These are phyloP conservation scores for Botrytis aclada DNA, from an alignment of 2,329 filamentous ascomycete genomes.

Conservation along the genomic window DNA sequence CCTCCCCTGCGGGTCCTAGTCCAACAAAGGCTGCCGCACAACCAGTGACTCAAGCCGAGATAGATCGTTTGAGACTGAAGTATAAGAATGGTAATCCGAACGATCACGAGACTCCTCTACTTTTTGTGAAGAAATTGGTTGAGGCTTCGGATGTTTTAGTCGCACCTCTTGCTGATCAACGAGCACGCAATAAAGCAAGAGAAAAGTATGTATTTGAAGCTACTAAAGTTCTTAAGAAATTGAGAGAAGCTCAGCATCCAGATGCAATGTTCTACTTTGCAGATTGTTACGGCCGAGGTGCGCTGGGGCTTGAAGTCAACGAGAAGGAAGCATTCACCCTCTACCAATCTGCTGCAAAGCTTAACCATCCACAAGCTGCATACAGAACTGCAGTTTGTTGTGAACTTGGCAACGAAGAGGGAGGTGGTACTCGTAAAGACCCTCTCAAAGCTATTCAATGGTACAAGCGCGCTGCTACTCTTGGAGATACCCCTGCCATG, in stretches of 20 bases:
- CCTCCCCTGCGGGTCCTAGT: conserved; percentile 16
- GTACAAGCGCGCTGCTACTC: conserved; percentile 89
- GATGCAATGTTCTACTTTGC: conserved; percentile 94
- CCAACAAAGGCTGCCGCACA: conserved; percentile 24
- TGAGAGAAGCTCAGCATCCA: conserved; percentile 67
- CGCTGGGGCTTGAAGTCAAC: conserved; percentile 75
- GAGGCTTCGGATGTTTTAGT: conserved; percentile 80
- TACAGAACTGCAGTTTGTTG: conserved; percentile 97
- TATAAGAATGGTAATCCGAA: conserved; percentile 66
- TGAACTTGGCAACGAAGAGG: conserved; percentile 91
- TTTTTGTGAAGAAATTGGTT: conserved; percentile 76
- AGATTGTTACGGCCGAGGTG: conserved; percentile 80
- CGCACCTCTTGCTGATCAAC: conserved; percentile 61
- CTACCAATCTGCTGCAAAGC: conserved; percentile 91
- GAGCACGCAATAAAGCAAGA: conserved; percentile 68
- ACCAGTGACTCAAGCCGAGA: conserved; percentile 69
- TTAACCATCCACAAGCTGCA: conserved; percentile 79
- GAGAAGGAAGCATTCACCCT: conserved; percentile 89
- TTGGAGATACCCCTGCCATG: conserved; percentile 92
- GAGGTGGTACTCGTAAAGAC: conserved; percentile 87
- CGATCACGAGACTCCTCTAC: conserved; percentile 69
- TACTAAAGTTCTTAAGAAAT: conserved; percentile 87
- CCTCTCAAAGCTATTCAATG: conserved; percentile 94
- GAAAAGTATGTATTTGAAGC: conserved; percentile 84
- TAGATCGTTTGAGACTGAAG: conserved; percentile 69